These are phyloP conservation scores for Calonectria pauciramosa DNA, from an alignment of 2,329 filamentous ascomycete species.

Conservation along the genomic window DNA sequence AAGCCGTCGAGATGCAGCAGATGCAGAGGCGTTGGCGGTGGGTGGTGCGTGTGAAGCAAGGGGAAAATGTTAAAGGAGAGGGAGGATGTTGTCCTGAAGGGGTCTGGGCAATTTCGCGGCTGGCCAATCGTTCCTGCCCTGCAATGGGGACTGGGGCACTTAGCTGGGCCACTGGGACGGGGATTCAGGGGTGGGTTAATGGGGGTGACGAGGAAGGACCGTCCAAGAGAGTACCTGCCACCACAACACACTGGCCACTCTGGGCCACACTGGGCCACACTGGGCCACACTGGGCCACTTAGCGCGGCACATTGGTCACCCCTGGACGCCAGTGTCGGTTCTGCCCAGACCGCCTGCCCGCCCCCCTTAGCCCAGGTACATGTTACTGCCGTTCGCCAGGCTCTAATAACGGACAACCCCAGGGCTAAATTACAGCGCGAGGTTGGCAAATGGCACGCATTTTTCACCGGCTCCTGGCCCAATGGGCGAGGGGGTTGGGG, in stretches of 20 bases:
- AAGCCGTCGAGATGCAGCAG: constrained; percentile 38
- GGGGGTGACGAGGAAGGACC: constrained; percentile 29
- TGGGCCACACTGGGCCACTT: constrained; percentile 9
- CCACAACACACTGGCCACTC: constrained; percentile 23
- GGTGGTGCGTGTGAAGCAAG: constrained; percentile 47
- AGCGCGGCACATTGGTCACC: constrained; percentile 22
- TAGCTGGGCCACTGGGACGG: constrained; percentile 21
- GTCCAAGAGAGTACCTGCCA: constrained; percentile 14
- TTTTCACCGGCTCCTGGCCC: neutral
- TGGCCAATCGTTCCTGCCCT: constrained; percentile 50
- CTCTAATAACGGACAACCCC: constrained; percentile 34
- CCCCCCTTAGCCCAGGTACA: constrained; percentile 35
- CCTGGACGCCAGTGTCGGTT: constrained; percentile 36
- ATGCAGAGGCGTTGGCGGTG: constrained; percentile 43
- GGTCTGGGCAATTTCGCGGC: constrained; percentile 50
- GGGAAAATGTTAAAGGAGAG: constrained; percentile 51
- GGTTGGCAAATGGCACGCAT: constrained; percentile 24
- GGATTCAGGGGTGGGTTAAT: constrained; percentile 46
- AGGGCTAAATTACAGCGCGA: constrained; percentile 34
- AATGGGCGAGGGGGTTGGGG: constrained; percentile 5
- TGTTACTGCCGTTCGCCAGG: constrained; percentile 19
- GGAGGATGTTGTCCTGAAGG: constrained; percentile 47
- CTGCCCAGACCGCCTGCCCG: constrained; percentile 47
- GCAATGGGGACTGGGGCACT: constrained; percentile 26
- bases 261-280: constrained; percentile 17